These are phyloP conservation scores for Drechslera avenae DNA, from an alignment of 2,329 filamentous ascomycete species.

Conservation along the genomic window DNA sequence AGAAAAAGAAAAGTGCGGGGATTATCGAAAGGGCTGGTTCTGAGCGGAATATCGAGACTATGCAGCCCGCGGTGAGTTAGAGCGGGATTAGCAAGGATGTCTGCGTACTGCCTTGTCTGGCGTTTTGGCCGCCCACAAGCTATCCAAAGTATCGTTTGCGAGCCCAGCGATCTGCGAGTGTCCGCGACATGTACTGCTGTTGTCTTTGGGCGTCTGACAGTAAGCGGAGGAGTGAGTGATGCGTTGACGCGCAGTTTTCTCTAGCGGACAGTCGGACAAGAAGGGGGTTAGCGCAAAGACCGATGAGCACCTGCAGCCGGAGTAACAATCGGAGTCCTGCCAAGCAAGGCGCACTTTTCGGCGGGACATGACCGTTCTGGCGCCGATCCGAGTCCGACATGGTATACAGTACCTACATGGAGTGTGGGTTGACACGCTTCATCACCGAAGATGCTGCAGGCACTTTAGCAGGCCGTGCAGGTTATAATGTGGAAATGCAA, in stretches of 20 bases:
- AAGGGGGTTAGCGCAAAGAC: constrained; percentile 25
- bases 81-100: constrained; percentile 30
- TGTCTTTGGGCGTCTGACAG: constrained; percentile 1
- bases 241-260: constrained; percentile 26
- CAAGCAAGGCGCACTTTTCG: constrained; percentile 20
- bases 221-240: constrained; percentile 12
- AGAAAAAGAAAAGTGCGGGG: constrained; percentile 4
- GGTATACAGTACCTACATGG: neutral
- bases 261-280: constrained; percentile 18
- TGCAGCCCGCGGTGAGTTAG: constrained; percentile 28
- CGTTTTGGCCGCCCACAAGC: constrained; percentile 18
- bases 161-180: constrained; percentile 58
- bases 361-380: constrained; percentile 1
- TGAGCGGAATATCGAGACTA: constrained; percentile 9
- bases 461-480: neutral
- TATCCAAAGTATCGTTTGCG: constrained; percentile 55
- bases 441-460: neutral
- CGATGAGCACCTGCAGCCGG: constrained; percentile 6
- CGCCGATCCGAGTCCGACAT: constrained; percentile 4
- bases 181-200: constrained; percentile 58
- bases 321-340: constrained; percentile 25
- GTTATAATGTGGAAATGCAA: constrained; percentile 7
- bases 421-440: neutral
- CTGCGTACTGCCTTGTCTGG: constrained; percentile 13
- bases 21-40: constrained; percentile 9